Percentiles rank a stretch among this genome's conserved stretches.
Evolutionary conservation across 371 early-diverging fungal species (phyloP).

Genomic region (Mortierella sp.): DNA sequence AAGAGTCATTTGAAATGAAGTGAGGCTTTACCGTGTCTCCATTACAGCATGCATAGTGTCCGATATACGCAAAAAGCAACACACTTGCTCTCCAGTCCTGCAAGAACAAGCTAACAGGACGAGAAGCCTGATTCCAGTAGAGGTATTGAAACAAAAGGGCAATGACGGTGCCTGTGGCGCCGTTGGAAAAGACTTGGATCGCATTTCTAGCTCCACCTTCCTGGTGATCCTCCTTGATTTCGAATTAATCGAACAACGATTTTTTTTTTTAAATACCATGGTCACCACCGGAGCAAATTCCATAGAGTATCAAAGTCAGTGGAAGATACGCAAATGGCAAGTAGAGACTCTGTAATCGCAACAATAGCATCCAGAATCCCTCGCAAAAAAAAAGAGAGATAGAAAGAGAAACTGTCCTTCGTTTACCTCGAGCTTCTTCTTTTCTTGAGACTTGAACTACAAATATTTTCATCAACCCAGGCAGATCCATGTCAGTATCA

Average conservation of each 20-base stretch:
- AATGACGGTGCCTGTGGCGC: conserved; percentile 74
- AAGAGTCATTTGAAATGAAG: conserved; percentile 6
- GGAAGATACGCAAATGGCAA: too few relatives aligned
- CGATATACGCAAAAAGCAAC: conserved; percentile 30
- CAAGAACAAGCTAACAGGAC: conserved; percentile 50
- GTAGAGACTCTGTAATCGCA: too few relatives aligned
- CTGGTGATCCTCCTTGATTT: conserved; percentile 38
- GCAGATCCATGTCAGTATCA: too few relatives aligned
- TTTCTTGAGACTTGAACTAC: conserved; percentile 73
- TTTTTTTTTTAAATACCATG: not conserved
- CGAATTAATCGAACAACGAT: too few relatives aligned
- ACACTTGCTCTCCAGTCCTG: conserved; percentile 64
- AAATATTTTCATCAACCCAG: not conserved
- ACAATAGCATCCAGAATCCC: too few relatives aligned
- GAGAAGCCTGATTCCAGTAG: conserved; percentile 50
- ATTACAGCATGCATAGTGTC: conserved; percentile 86
- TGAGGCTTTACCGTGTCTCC: conserved; percentile 80
- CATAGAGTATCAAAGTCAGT: too few relatives aligned
- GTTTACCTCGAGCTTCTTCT: conserved; percentile 75
- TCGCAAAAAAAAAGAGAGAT: conserved; percentile 1
- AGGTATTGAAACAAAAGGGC: conserved; percentile 65
- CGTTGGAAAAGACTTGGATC: conserved; percentile 87
- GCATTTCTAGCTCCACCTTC: conserved; percentile 71
- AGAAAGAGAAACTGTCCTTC: too few relatives aligned
- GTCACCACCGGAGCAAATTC: too few relatives aligned